Percentiles rank a stretch among this genome's conserved stretches.
Evolutionary conservation across 306 rosid genomes (phyloP).

Genomic region (Lathyrus oleraceus): DNA sequence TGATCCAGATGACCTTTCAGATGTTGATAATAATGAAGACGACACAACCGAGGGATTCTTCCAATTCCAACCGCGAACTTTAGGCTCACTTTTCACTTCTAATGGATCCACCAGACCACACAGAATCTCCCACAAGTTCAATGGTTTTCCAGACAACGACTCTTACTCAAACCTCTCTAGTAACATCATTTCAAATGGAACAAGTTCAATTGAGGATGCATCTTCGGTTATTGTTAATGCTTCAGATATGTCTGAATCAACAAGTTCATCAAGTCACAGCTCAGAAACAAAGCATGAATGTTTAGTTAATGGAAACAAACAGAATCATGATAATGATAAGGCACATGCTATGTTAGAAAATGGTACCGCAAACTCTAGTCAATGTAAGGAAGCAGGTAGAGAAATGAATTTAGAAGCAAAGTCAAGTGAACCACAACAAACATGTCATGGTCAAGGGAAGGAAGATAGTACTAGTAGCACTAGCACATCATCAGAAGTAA

Average conservation of each 20-base stretch:
- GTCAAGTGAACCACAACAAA: conserved; percentile 36
- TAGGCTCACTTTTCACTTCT: conserved; percentile 78
- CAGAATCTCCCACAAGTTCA: conserved; percentile 53
- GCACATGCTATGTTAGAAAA: conserved; percentile 36
- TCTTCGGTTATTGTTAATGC: conserved; percentile 42
- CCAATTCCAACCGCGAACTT: conserved; percentile 88
- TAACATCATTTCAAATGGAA: conserved; percentile 38
- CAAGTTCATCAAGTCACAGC: conserved; percentile 41
- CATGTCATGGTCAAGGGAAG: conserved; percentile 48
- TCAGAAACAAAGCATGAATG: conserved; percentile 33
- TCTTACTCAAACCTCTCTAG: conserved; percentile 43
- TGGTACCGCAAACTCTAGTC: conserved; percentile 41
- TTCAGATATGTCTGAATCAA: conserved; percentile 47
- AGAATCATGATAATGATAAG: conserved; percentile 32
- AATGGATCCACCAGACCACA: conserved; percentile 60
- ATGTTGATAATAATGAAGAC: conserved; percentile 53
- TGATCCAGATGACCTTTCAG: conserved; percentile 74
- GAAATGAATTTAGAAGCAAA: conserved; percentile 35
- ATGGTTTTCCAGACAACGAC: conserved; percentile 47
- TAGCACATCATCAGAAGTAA: conserved; percentile 35
- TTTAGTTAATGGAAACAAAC: conserved; percentile 33
- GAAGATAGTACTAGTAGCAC: conserved; percentile 23
- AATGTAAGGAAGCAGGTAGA: conserved; percentile 35
- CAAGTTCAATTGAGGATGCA: conserved; percentile 46
- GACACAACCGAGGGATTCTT: conserved; percentile 69